Percentiles rank a stretch among this genome's conserved stretches.
These are phyloP conservation scores for Prunus kanzakura DNA, from an alignment of 306 rosid genomes.

Conservation along the genomic window DNA sequence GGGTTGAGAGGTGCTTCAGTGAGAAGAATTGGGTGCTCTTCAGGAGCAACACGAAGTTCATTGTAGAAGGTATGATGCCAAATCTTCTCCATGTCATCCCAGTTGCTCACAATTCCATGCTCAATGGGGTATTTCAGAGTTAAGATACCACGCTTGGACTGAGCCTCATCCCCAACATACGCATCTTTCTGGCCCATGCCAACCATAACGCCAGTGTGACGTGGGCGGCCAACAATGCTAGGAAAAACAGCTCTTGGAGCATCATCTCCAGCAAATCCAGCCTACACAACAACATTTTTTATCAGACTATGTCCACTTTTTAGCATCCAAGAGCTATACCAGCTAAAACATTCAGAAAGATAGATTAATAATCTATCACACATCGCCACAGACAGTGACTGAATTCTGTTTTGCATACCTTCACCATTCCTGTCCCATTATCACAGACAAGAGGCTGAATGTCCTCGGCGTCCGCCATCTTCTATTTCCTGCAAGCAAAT, in stretches of 20 bases:
- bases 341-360: not conserved
- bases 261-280: slow-evolving; percentile 44
- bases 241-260: slow-evolving; percentile 43
- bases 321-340: not conserved
- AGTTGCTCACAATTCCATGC: slow-evolving; percentile 77
- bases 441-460: slow-evolving; percentile 42
- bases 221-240: slow-evolving; percentile 40
- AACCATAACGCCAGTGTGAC: slow-evolving; percentile 42
- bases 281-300: slow-evolving; percentile 9
- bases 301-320: not conserved
- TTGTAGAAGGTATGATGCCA: slow-evolving; percentile 43
- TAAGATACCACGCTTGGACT: slow-evolving; percentile 38
- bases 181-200: slow-evolving; percentile 42
- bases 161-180: slow-evolving; percentile 42
- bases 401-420: slow-evolving; percentile 16
- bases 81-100: slow-evolving; percentile 90
- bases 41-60: slow-evolving; percentile 40
- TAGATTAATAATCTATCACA: not conserved
- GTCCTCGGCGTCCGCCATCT: slow-evolving; percentile 36
- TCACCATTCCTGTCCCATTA: slow-evolving; percentile 45
- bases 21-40: slow-evolving; percentile 67
- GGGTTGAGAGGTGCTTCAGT: slow-evolving; percentile 81
- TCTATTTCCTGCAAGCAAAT: slow-evolving; percentile 19
- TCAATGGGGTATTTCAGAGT: slow-evolving; percentile 63
- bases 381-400: not conserved